Evolutionary conservation across 2,329 filamentous ascomycete species (phyloP).

Genomic region (Penicillium decumbens): DNA sequence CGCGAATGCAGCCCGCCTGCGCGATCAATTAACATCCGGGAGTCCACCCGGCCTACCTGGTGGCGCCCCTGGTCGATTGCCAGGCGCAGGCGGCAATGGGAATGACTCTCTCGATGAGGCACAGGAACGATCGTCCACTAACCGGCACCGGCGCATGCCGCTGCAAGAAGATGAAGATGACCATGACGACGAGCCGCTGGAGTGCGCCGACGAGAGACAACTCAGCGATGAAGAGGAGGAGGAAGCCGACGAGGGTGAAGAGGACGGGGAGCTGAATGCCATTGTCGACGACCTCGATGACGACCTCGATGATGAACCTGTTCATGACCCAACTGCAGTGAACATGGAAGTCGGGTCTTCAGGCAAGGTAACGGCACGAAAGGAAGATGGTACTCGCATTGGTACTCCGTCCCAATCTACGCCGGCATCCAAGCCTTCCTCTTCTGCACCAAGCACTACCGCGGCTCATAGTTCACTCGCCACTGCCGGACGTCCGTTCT

Average conservation of each 20-base stretch:
- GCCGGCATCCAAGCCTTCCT: constrained; percentile 43
- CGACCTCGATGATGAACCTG: constrained; percentile 69
- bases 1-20: constrained; percentile 64
- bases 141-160: constrained; percentile 59
- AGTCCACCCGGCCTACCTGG: constrained; percentile 19
- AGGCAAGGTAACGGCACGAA: constrained; percentile 83
- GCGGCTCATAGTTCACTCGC: constrained; percentile 47
- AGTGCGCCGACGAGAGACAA: constrained; percentile 89
- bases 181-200: constrained; percentile 65
- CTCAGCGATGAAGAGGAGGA: constrained; percentile 64
- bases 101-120: constrained; percentile 42
- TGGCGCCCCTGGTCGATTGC: constrained; percentile 10
- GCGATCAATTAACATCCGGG: constrained; percentile 43
- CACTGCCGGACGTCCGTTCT: constrained; percentile 57
- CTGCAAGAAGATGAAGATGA: constrained; percentile 56
- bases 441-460: constrained; percentile 26
- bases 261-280: constrained; percentile 65
- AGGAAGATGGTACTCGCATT: constrained; percentile 84
- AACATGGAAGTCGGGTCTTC: constrained; percentile 84
- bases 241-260: constrained; percentile 55
- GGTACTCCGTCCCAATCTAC: constrained; percentile 68
- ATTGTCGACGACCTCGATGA: constrained; percentile 90
- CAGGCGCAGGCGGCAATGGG: constrained; percentile 23
- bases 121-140: constrained; percentile 46
- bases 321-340: constrained; percentile 78